A percentile compares a stretch with the other conserved stretches of the same genome.
Conservation (phyloP, 257 asterid genomes). For the Solanum clarkiae region DNA sequence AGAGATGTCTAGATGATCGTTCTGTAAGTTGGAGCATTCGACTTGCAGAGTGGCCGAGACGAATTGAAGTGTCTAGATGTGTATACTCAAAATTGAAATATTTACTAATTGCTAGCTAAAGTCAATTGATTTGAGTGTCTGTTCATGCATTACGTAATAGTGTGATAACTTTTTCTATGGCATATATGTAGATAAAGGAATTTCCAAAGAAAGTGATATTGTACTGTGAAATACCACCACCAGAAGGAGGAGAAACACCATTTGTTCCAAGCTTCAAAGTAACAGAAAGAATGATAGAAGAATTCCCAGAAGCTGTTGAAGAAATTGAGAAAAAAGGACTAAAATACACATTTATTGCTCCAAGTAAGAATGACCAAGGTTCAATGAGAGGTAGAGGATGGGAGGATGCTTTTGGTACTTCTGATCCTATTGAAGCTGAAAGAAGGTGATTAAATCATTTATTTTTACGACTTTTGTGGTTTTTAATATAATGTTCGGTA, state of each 20-base stretch:
- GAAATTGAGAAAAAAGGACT: slow-evolving; percentile 61
- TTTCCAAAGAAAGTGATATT: slow-evolving; percentile 62
- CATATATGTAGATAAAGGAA: slow-evolving; percentile 40
- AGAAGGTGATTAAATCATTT: slow-evolving; percentile 20
- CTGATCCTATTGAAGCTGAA: slow-evolving; percentile 65
- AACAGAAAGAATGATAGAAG: slow-evolving; percentile 56
- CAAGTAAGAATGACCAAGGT: slow-evolving; percentile 34
- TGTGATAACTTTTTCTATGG: not conserved
- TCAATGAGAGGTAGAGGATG: slow-evolving; percentile 95
- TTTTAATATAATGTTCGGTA: not conserved
- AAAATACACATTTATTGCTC: slow-evolving; percentile 59
- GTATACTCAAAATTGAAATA: too few relatives aligned
- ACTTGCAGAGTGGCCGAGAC: not conserved
- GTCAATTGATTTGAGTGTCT: too few relatives aligned
- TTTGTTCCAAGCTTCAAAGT: slow-evolving; percentile 75
- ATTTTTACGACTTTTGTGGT: not conserved
- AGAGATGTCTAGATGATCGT: not conserved
- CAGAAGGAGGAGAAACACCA: slow-evolving; percentile 82
- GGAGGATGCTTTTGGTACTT: slow-evolving; percentile 69
- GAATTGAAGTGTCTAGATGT: not conserved
- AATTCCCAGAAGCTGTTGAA: slow-evolving; percentile 63
- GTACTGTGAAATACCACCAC: slow-evolving; percentile 68
- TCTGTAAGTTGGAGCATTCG: not conserved
- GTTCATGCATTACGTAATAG: too few relatives aligned
- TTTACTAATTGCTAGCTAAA: too few relatives aligned